phyloP scores from a whole-genome alignment of 2,329 filamentous ascomycete species.

The Trichophyton schoenleinii region DNA sequence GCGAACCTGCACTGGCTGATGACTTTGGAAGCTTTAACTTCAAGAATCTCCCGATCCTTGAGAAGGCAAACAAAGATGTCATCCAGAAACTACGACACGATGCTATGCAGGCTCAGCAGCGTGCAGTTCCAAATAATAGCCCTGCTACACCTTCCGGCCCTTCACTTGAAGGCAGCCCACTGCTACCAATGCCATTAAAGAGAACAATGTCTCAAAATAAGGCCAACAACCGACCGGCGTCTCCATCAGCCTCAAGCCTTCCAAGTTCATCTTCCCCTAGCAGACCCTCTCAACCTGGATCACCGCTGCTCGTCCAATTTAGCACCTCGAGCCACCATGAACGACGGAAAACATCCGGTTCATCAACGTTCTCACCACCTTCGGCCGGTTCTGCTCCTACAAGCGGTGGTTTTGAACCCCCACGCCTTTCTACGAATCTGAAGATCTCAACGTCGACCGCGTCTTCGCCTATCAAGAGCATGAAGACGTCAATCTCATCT shows the following conservation, averaged over 20 bases:
- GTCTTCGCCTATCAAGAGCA: conserved; percentile 42
- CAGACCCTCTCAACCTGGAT: conserved; percentile 70
- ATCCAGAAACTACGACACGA: conserved; percentile 92
- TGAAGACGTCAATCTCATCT: conserved; percentile 29
- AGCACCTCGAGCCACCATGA: conserved; percentile 72
- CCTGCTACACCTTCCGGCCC: conserved; percentile 42
- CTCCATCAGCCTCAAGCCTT: conserved; percentile 68
- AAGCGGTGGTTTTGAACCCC: conserved; percentile 55
- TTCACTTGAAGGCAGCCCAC: conserved; percentile 71
- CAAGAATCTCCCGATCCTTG: conserved; percentile 90
- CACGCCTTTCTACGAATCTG: conserved; percentile 43
- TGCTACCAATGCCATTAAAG: conserved; percentile 67
- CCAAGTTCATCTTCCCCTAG: conserved; percentile 81
- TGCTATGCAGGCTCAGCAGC: conserved; percentile 59
- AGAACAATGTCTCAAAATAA: conserved; percentile 74
- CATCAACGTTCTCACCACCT: conserved; percentile 66
- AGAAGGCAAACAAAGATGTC: conserved; percentile 97
- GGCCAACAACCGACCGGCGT: conserved; percentile 63
- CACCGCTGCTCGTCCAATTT: conserved; percentile 91
- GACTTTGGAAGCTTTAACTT: conserved; percentile 96
- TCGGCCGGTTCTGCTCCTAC: conserved; percentile 22
- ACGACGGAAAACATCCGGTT: conserved; percentile 82
- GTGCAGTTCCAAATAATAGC: conserved; percentile 29
- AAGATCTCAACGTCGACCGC: conserved; percentile 40
- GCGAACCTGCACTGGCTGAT: conserved; percentile 76